A percentile compares a stretch with the other conserved stretches of the same genome.
Conservation (phyloP, 2,329 filamentous ascomycete genomes). For the Cordyceps sp. region DNA sequence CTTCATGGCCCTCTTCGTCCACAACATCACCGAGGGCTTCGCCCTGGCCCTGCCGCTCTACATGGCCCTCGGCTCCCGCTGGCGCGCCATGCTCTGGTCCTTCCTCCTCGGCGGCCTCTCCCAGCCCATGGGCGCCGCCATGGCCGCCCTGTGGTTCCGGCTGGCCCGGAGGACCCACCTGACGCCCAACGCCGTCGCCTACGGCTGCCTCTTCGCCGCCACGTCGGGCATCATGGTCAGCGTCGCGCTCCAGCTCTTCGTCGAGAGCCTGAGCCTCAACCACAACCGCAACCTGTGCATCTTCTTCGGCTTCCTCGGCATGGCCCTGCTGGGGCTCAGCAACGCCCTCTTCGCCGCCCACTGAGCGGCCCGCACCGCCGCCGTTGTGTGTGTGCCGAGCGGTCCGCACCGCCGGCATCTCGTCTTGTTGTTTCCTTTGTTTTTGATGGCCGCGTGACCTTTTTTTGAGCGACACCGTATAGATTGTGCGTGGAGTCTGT, state of each 20-base stretch:
- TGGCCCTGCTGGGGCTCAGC: slow-evolving; percentile 74
- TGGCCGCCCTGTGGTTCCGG: slow-evolving; percentile 77
- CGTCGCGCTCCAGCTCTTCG: slow-evolving; percentile 77
- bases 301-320: slow-evolving; percentile 67
- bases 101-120: slow-evolving; percentile 70
- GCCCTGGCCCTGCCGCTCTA: slow-evolving; percentile 86
- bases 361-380: slow-evolving; percentile 12
- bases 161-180: slow-evolving; percentile 38
- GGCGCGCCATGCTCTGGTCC: slow-evolving; percentile 71
- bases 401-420: too few relatives aligned
- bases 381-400: too few relatives aligned
- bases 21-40: slow-evolving; percentile 97
- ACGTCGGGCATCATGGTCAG: slow-evolving; percentile 94
- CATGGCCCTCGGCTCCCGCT: slow-evolving; percentile 67
- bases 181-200: slow-evolving; percentile 38
- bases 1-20: slow-evolving; percentile 90
- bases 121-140: slow-evolving; percentile 70
- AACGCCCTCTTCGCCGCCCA: slow-evolving; percentile 59
- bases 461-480: too few relatives aligned
- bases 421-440: too few relatives aligned
- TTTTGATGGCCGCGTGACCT: too few relatives aligned
- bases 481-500: too few relatives aligned
- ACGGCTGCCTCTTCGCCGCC: slow-evolving; percentile 70
- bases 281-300: slow-evolving; percentile 66
- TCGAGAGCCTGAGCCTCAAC: slow-evolving; percentile 69